Evolutionary conservation across 2,329 filamentous ascomycete species (phyloP).

Genomic region (Xylaria sp.): DNA sequence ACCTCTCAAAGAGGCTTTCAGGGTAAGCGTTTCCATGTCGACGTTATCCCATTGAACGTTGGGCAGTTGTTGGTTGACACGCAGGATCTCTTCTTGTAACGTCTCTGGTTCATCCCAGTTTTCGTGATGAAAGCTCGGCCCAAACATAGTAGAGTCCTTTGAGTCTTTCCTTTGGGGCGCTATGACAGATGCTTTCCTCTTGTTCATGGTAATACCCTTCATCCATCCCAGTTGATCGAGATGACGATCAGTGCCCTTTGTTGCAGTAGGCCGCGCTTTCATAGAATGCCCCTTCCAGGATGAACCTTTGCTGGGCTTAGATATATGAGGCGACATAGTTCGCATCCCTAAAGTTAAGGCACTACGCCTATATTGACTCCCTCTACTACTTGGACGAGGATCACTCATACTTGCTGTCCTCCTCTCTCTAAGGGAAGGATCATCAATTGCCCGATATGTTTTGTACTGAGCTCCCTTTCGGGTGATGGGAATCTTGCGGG

Average conservation of each 20-base stretch:
- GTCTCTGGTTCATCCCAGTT: conserved; percentile 72
- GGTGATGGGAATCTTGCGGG: conserved; percentile 77
- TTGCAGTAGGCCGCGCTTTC: conserved; percentile 63
- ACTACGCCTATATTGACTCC: conserved; percentile 57
- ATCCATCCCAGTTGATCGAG: conserved; percentile 75
- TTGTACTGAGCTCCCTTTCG: conserved; percentile 87
- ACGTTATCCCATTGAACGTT: conserved; percentile 74
- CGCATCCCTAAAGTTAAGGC: conserved; percentile 59
- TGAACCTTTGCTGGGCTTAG: conserved; percentile 50
- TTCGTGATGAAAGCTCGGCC: conserved; percentile 62
- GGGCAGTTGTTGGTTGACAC: conserved; percentile 69
- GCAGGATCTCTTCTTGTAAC: conserved; percentile 72
- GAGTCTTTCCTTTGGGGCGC: conserved; percentile 63
- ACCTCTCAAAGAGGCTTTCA: conserved; percentile 71
- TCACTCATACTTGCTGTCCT: conserved; percentile 72
- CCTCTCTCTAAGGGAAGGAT: conserved; percentile 66
- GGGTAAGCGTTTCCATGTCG: conserved; percentile 69
- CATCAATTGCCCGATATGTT: conserved; percentile 81
- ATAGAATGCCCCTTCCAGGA: conserved; percentile 68
- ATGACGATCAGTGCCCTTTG: conserved; percentile 58
- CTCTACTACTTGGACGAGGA: conserved; percentile 60
- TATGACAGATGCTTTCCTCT: conserved; percentile 58
- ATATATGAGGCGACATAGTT: conserved; percentile 55
- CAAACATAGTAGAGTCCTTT: conserved; percentile 64
- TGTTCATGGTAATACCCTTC: conserved; percentile 74